These are phyloP conservation scores for Gonapodya prolifera DNA, from an alignment of 192 early-diverging fungal genomes.

Conservation along the genomic window DNA sequence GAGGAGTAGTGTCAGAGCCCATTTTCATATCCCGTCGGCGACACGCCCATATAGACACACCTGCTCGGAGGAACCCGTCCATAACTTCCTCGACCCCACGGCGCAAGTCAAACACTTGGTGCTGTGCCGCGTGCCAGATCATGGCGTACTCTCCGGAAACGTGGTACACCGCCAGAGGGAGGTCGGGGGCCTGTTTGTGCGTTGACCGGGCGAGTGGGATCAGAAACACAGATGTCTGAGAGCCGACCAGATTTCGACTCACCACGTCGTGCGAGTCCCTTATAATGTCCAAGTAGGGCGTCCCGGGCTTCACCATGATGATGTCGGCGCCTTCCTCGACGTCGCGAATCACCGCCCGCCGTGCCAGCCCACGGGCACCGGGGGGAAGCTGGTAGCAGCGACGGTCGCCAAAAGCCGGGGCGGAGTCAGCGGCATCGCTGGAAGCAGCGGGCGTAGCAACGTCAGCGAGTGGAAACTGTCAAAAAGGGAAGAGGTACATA, in stretches of 20 bases:
- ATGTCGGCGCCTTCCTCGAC: slow-evolving; percentile 90
- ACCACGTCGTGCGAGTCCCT: slow-evolving; percentile 60
- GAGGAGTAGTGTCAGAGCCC: neutral
- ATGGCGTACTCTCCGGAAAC: slow-evolving; percentile 61
- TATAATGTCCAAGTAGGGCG: slow-evolving; percentile 90
- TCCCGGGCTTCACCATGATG: slow-evolving; percentile 95
- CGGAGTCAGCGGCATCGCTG: slow-evolving; percentile 80
- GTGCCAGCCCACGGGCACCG: slow-evolving; percentile 74
- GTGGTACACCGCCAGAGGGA: slow-evolving; percentile 94
- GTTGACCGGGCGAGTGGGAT: slow-evolving; percentile 8
- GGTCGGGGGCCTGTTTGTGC: slow-evolving; percentile 43
- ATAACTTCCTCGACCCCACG: slow-evolving; percentile 77
- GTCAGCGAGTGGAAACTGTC: neutral
- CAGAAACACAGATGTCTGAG: neutral
- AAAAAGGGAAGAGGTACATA: neutral
- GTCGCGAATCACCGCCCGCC: slow-evolving; percentile 75
- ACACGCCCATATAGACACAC: neutral
- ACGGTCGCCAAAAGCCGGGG: slow-evolving; percentile 82
- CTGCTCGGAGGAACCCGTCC: slow-evolving; percentile 70
- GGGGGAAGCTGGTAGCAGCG: slow-evolving; percentile 91
- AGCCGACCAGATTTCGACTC: neutral
- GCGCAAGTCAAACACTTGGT: slow-evolving; percentile 72
- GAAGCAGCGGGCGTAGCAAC: neutral
- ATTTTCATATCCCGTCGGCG: neutral
- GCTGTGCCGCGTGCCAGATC: slow-evolving; percentile 67